Evolutionary conservation across 176 grass and related monocot genomes (phyloP).

Genomic region (Elymus sibiricus): DNA sequence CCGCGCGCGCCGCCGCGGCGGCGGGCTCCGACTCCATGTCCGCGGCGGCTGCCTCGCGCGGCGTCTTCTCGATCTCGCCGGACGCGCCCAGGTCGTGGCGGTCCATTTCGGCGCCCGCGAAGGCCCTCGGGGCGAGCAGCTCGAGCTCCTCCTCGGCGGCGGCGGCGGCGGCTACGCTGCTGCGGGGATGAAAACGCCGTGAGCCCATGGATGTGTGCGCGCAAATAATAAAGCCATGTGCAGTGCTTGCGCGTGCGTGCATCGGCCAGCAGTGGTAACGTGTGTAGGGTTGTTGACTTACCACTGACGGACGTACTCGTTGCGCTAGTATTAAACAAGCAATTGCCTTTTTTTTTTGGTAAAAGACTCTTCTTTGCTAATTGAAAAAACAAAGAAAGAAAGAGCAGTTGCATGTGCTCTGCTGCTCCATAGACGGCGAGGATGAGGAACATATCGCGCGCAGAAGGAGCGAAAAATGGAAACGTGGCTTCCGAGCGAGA

Average conservation of each 20-base stretch:
- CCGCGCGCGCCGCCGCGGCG: neutral
- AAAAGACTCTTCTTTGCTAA: neutral
- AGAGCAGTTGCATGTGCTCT: too few species aligned
- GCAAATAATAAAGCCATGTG: neutral
- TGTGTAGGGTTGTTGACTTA: neutral
- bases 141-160: slow-evolving; percentile 36
- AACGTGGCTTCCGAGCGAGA: neutral
- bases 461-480: neutral
- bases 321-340: neutral
- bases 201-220: slow-evolving; percentile 9
- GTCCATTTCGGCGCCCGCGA: slow-evolving; percentile 7
- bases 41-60: neutral
- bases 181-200: slow-evolving; percentile 30
- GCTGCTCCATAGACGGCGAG: too few species aligned
- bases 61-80: slow-evolving; percentile 42
- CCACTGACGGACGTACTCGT: neutral
- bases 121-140: slow-evolving; percentile 21
- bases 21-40: slow-evolving; percentile 51
- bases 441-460: neutral
- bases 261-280: neutral
- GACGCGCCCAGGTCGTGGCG: neutral
- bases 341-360: neutral
- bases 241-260: slow-evolving; percentile 20
- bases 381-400: neutral
- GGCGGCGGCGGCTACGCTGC: slow-evolving; percentile 20